Base-by-base conservation (phyloP, 2,329 filamentous ascomycete species). In the Pseudocercospora pini-densiflorae region DNA sequence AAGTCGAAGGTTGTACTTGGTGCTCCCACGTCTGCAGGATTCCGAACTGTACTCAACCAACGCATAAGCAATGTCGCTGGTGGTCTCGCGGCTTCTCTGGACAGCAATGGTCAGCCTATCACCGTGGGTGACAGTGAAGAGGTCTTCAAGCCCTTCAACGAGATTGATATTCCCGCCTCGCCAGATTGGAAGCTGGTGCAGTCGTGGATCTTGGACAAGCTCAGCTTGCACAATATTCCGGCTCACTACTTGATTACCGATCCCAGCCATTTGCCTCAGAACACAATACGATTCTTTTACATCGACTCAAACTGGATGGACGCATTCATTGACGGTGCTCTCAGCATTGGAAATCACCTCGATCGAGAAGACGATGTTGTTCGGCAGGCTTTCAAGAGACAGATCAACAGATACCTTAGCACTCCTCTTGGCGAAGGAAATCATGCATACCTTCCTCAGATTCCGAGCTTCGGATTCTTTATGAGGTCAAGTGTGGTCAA, bases 251-350 rank as follows among this genome's bases (percentile, higher is more conserved):
- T 68, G 16, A 53, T 66, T 12, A 55, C 59, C 1, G 63, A 68
- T 29, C 54, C 61, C 14, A 14, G n/a, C 2, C 19, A 47, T 31
- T 21, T 68, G 24, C 66, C 55, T 1, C 63, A 54, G 3, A 64
- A 68, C 6, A 23, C 60, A 6, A 47, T 68, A 10, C 49, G 65
- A n/a, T 59, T 62, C 59, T 68, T 68, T n/a, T 49, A 66, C 57
- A 63, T 66, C 29, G 66, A 68, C 49, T 29, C 23, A 3, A 64
- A 57, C 23, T 68, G 63, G 63, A 57, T 62, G 9, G 66, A 66
- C 27, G 47, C 60, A 19, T 61, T 64, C 16, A 51, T 68, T n/a
- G 66, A 68, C 47, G 66, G 66, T 3, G 66, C 66, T 14, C 57
- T 68, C 16, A 63, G 63, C 27, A 54, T 66, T 4, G 66, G 55